Evolutionary conservation across 1,139 yeast genomes (phyloP).

Genomic region (Sugiyamaella sp.): DNA sequence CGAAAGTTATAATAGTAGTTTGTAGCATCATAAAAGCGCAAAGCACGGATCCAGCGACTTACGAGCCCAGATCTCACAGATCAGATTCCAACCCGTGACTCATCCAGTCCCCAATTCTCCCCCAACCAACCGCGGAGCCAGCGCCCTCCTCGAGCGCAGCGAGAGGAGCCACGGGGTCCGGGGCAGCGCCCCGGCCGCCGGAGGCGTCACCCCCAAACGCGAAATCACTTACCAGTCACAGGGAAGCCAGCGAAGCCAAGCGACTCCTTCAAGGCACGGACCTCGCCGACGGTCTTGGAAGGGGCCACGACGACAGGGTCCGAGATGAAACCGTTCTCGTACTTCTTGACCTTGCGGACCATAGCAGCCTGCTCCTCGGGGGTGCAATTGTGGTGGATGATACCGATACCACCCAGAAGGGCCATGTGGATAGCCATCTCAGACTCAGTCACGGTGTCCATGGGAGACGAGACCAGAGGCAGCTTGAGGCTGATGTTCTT

Average conservation of each 20-base stretch:
- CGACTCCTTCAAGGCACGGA: slow-evolving; percentile 65
- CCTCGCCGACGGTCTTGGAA: slow-evolving; percentile 74
- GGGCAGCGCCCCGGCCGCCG: slow-evolving; percentile 2
- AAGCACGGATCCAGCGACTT: too few species aligned
- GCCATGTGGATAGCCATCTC: slow-evolving; percentile 99
- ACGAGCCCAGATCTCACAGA: too few species aligned
- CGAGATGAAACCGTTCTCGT: slow-evolving; percentile 95
- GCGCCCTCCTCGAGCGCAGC: background rate
- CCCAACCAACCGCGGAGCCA: too few species aligned
- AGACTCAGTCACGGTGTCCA: slow-evolving; percentile 98
- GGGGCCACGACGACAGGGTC: slow-evolving; percentile 91
- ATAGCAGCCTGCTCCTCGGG: slow-evolving; percentile 97
- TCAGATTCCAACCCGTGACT: too few species aligned
- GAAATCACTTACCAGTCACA: slow-evolving; percentile 87
- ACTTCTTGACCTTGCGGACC: slow-evolving; percentile 96
- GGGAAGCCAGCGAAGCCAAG: slow-evolving; percentile 98
- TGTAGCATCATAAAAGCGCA: slow-evolving; percentile 59
- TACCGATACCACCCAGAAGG: slow-evolving; percentile 97
- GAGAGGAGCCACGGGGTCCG: slow-evolving; percentile 1
- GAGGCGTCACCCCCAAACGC: background rate
- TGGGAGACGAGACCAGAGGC: slow-evolving; percentile 97
- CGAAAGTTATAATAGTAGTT: slow-evolving; percentile 81
- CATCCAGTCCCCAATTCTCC: too few species aligned
- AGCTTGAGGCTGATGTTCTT: slow-evolving; percentile 88
- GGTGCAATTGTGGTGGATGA: slow-evolving; percentile 95